A percentile compares a stretch with the other conserved stretches of the same genome.
Conservation (phyloP, 495 filamentous ascomycete species). For the Aspergillus biplanus region DNA sequence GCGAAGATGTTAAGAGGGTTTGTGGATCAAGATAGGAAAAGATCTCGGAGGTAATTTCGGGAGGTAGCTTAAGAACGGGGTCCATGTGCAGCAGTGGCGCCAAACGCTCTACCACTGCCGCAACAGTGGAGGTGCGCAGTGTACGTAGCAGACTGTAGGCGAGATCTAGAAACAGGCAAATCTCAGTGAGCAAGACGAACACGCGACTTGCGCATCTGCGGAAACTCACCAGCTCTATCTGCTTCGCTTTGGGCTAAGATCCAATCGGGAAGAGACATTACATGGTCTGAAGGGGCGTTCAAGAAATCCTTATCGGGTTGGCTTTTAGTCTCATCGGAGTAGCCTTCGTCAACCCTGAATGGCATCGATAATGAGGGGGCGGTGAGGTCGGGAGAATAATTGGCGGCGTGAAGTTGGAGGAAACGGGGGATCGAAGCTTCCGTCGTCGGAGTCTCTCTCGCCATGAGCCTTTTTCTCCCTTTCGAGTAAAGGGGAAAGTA, state of each 20-base stretch:
- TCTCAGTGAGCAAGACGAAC: conserved; percentile 8
- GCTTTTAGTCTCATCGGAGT: conserved; percentile 65
- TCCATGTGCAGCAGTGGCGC: conserved; percentile 87
- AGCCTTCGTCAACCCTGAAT: conserved; percentile 66
- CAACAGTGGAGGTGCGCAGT: conserved; percentile 74
- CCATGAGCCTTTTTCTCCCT: conserved; percentile 30
- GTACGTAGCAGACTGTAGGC: conserved; percentile 65
- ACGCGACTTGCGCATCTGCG: conserved; percentile 11
- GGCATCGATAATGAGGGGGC: conserved; percentile 44
- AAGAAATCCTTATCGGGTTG: conserved; percentile 50
- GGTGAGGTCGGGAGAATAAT: conserved; percentile 31
- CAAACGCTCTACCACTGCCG: conserved; percentile 74
- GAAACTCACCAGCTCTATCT: conserved; percentile 55
- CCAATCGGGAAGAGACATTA: conserved; percentile 54
- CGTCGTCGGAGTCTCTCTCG: conserved; percentile 30
- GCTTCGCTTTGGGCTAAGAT: conserved; percentile 54
- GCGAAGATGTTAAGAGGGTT: conserved; percentile 75
- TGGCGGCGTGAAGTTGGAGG: conserved; percentile 31
- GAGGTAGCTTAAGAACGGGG: conserved; percentile 80
- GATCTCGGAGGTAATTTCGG: conserved; percentile 86
- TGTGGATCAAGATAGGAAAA: conserved; percentile 80
- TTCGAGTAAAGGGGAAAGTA: neutral
- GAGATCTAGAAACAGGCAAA: conserved; percentile 40
- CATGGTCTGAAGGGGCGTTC: conserved; percentile 40
- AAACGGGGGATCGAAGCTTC: conserved; percentile 27